Evolutionary conservation across 306 rosid species (phyloP).

Genomic region (Quercus agrifolia): DNA sequence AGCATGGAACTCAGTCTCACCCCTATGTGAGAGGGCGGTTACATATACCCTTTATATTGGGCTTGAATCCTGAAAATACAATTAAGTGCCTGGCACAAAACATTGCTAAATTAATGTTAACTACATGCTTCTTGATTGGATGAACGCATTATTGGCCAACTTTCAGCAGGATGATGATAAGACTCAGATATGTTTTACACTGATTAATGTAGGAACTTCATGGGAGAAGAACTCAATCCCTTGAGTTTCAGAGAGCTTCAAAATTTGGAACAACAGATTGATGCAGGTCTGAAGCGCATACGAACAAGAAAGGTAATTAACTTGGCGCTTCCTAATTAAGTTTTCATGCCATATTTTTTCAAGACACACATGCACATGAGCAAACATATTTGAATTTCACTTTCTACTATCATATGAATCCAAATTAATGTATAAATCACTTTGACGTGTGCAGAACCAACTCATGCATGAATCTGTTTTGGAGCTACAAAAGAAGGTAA

Average conservation of each 20-base stretch:
- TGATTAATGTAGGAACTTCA: slow-evolving; percentile 40
- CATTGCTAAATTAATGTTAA: background rate
- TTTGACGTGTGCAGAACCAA: slow-evolving; percentile 62
- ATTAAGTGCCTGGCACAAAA: background rate
- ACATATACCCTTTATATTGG: background rate
- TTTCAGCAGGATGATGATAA: background rate
- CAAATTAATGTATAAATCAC: background rate
- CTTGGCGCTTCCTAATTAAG: background rate
- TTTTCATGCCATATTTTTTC: background rate
- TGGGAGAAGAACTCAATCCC: slow-evolving; percentile 61
- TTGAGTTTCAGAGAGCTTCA: slow-evolving; percentile 71
- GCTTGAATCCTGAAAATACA: background rate
- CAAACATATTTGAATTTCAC: background rate
- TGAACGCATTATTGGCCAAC: background rate
- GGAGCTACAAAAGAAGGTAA: slow-evolving; percentile 74
- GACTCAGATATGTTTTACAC: slow-evolving; percentile 8
- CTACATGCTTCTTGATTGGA: background rate
- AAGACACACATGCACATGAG: background rate
- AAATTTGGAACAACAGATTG: slow-evolving; percentile 72
- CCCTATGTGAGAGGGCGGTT: too few relatives aligned
- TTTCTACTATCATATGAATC: background rate
- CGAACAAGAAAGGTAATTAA: slow-evolving; percentile 63
- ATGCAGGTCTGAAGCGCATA: slow-evolving; percentile 64
- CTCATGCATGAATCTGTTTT: slow-evolving; percentile 67
- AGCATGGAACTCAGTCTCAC: too few relatives aligned